Evolutionary conservation across 495 filamentous ascomycete genomes (phyloP), one percentile per base, ranked within the genome.

Genomic region (Penicillium manginii): DNA sequence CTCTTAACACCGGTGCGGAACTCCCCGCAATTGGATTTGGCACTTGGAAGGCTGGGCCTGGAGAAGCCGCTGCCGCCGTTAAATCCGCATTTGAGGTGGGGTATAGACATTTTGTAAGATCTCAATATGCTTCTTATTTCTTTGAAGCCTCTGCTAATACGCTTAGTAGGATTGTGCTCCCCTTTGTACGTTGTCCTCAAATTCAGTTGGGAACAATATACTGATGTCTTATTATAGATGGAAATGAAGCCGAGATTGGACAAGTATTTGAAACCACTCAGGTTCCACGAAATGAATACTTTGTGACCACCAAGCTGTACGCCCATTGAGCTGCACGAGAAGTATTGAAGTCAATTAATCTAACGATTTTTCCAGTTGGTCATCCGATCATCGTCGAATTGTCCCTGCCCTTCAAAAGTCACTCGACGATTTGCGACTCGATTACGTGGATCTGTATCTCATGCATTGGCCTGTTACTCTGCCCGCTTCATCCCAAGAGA

Each of bases 21-120:
- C 89, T 91, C 57, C 88, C 88, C 33, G 84, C 87, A 46, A 61
- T 90, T 12, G 88, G 88, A 4, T 77, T 90, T 26, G 88, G 88
- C 69, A 84, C 63, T 58, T 84, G 55, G 43, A 68, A 71, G 43
- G 63, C 68, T 40, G 66, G 53, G 1, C 67, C 67, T 29, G 62
- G 62, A 2, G 67, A 70, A 14, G 67, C 67, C 21, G 61, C 59
- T 4, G 49, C 57, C 10, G 72, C 74, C 5, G 73, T 77, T 31
- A 43, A 64, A 50, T 63, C 71, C 32, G 73, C 75, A 9, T 62
- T 78, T 31, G 71, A 81, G 43, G 73, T 73, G 0, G 84, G 84
- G 12, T 86, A 85, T 62, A 71, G 73, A 21, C 82, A 85, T 50
- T 79, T 86, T 60, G 80, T 84, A 61, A 71, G 73, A 26, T 1